phyloP scores from a whole-genome alignment of 1,284 basidiomycete genomes.

The Ganoderma lingzhi region DNA sequence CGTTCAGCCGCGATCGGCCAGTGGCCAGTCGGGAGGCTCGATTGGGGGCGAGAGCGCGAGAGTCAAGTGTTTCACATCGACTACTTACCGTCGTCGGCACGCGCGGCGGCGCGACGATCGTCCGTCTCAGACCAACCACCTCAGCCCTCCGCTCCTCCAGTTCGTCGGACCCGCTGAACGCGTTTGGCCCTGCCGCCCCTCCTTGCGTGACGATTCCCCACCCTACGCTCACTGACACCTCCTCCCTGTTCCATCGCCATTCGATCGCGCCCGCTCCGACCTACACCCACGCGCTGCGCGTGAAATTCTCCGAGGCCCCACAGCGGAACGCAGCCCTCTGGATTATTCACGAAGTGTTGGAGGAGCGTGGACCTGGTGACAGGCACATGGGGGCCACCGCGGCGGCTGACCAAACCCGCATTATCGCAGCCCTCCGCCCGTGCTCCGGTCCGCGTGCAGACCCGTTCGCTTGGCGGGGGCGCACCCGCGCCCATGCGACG shows the following conservation, averaged over 20 bases:
- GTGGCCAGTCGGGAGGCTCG: not conserved
- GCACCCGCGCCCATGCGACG: not conserved
- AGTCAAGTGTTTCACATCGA: not conserved
- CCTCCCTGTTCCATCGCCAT: not conserved
- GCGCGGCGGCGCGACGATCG: not conserved
- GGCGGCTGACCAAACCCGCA: constrained; percentile 17
- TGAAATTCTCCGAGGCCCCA: not conserved
- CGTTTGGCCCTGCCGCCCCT: not conserved
- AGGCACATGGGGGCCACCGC: constrained; percentile 23
- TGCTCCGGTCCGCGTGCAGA: constrained; percentile 9
- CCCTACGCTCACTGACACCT: not conserved
- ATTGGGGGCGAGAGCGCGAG: constrained; percentile 3
- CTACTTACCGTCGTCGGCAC: not conserved
- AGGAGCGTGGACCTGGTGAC: constrained; percentile 14
- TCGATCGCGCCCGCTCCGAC: not conserved
- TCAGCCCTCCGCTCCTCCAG: not conserved
- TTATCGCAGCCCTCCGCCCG: not conserved
- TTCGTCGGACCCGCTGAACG: not conserved
- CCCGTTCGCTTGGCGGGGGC: constrained; percentile 15
- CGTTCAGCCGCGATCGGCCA: not conserved
- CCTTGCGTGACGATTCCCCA: not conserved
- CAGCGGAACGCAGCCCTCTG: constrained; percentile 3
- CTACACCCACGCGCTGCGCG: not conserved
- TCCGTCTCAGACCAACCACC: not conserved
- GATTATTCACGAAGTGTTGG: not conserved